Conservation (phyloP, 352 stramenopile species). For the Phytophthora uliginosa region DNA sequence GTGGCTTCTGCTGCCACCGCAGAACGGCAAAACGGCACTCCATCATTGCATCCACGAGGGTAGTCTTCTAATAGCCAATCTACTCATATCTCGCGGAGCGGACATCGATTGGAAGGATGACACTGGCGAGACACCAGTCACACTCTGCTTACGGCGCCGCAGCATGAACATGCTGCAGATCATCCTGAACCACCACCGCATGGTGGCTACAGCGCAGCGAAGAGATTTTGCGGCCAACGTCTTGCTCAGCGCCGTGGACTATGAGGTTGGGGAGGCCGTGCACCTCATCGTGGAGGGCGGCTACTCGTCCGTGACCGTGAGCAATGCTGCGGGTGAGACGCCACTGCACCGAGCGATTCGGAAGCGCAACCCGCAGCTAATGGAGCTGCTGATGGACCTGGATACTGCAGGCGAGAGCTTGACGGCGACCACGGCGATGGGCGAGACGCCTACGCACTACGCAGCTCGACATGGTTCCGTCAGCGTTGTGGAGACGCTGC, state of each 20-base stretch:
- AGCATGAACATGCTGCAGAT: conserved; percentile 30
- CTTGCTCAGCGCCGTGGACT: conserved; percentile 13
- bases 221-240: conserved; percentile 20
- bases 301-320: conserved; percentile 17
- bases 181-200: conserved; percentile 35
- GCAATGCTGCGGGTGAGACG: conserved; percentile 16
- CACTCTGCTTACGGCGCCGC: conserved; percentile 11
- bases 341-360: conserved; percentile 30
- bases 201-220: conserved; percentile 27
- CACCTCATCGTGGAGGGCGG: conserved; percentile 30
- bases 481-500: conserved; percentile 14
- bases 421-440: not conserved
- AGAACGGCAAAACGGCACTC: conserved; percentile 35
- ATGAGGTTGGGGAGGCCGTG: conserved; percentile 15
- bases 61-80: conserved; percentile 23
- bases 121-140: conserved; percentile 12
- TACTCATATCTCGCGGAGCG: conserved; percentile 24
- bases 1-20: not conserved
- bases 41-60: conserved; percentile 31
- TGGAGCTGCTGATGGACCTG: conserved; percentile 20
- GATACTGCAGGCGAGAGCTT: conserved; percentile 6
- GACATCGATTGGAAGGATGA: conserved; percentile 25
- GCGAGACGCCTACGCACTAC: conserved; percentile 22
- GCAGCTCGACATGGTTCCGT: conserved; percentile 16
- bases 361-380: conserved; percentile 18